Evolutionary conservation across 306 rosid genomes (phyloP).

Genomic region (Amphicarpaea edgeworthii): DNA sequence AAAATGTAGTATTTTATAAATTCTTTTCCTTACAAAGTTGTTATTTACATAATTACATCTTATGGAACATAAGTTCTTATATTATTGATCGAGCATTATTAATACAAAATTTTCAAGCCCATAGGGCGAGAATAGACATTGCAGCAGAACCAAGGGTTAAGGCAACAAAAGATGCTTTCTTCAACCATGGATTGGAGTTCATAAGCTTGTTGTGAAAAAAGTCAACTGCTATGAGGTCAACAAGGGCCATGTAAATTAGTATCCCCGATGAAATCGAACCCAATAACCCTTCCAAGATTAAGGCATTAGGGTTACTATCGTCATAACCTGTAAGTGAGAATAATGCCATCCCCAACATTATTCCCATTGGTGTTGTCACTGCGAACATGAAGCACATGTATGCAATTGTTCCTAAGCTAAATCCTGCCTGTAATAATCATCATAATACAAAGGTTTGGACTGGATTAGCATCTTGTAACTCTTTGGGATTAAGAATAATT

Average conservation of each 20-base stretch:
- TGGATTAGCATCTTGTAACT: neutral
- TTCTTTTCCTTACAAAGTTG: constrained; percentile 7
- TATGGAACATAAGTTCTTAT: neutral
- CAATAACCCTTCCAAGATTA: constrained; percentile 85
- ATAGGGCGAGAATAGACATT: constrained; percentile 88
- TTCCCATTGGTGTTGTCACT: constrained; percentile 95
- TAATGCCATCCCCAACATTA: constrained; percentile 75
- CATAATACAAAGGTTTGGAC: neutral
- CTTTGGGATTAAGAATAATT: neutral
- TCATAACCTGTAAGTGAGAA: constrained; percentile 87
- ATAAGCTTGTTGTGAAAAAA: constrained; percentile 95
- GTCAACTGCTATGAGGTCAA: constrained; percentile 87
- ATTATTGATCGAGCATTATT: constrained; percentile 2
- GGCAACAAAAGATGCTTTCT: constrained; percentile 74
- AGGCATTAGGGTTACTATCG: constrained; percentile 79
- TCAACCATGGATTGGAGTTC: constrained; percentile 59
- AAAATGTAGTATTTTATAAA: neutral
- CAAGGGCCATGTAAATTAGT: constrained; percentile 93
- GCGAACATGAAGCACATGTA: constrained; percentile 97
- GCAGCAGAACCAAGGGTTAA: constrained; percentile 80
- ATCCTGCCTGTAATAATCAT: constrained; percentile 74
- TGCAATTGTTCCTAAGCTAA: constrained; percentile 70
- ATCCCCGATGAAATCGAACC: constrained; percentile 92
- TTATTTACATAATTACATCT: constrained; percentile 31
- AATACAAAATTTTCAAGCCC: constrained; percentile 67